These are phyloP conservation scores for Choricystis sp. DNA, from an alignment of 139 green algal genomes.

Conservation along the genomic window DNA sequence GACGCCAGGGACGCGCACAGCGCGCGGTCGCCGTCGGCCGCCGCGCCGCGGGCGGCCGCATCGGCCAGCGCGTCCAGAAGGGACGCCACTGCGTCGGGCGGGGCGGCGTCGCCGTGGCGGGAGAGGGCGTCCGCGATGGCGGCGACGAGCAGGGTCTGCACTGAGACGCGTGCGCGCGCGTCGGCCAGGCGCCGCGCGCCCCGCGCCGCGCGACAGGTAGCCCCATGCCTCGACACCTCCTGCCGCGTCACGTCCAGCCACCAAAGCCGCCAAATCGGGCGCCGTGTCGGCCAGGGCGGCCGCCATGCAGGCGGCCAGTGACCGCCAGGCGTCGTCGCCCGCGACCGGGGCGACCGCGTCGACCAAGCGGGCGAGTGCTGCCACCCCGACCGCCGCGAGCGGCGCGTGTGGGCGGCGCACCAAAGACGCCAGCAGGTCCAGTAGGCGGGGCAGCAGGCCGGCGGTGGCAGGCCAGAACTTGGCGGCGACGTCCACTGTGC, in stretches of 20 bases:
- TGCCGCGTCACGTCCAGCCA: background rate
- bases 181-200: conserved; percentile 62
- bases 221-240: conserved; percentile 1
- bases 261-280: conserved; percentile 24
- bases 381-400: conserved; percentile 81
- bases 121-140: conserved; percentile 7
- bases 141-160: conserved; percentile 87
- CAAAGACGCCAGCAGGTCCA: conserved; percentile 66
- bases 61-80: conserved; percentile 50
- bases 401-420: conserved; percentile 62
- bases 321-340: conserved; percentile 32
- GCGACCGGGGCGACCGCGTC: conserved; percentile 28
- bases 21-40: conserved; percentile 44
- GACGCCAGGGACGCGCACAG: conserved; percentile 41
- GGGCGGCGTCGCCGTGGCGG: conserved; percentile 36
- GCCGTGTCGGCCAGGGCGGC: conserved; percentile 27
- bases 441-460: conserved; percentile 45
- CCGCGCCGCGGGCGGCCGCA: conserved; percentile 40
- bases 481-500: conserved; percentile 84
- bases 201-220: conserved; percentile 39
- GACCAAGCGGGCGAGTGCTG: conserved; percentile 59
- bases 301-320: conserved; percentile 28
- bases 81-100: conserved; percentile 18
- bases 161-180: conserved; percentile 42
- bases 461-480: conserved; percentile 58